A percentile compares a stretch with the other conserved stretches of the same genome.
phyloP scores from a whole-genome alignment of 768 basidiomycete species.

The Suillus occidentalis region DNA sequence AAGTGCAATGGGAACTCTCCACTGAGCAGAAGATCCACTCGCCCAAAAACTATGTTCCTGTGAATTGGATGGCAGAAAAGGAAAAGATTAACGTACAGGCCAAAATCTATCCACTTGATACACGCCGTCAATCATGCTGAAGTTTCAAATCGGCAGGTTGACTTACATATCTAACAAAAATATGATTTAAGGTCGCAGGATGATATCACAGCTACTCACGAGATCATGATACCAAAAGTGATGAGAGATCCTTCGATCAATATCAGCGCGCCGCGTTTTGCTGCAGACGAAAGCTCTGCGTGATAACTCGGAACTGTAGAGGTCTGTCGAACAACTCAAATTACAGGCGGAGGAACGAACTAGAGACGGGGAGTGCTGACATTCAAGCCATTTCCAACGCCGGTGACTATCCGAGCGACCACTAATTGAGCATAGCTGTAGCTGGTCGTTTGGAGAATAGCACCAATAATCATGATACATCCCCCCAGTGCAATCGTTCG shows the following conservation, averaged over 20 bases:
- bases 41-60: conserved; percentile 45
- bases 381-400: conserved; percentile 66
- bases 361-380: conserved; percentile 29
- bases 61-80: conserved; percentile 3
- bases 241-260: conserved; percentile 67
- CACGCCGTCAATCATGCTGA: not conserved
- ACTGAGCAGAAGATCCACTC: conserved; percentile 51
- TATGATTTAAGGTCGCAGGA: not conserved
- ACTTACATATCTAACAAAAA: conserved; percentile 17
- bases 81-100: conserved; percentile 39
- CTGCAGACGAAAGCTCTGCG: conserved; percentile 63
- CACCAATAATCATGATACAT: conserved; percentile 60
- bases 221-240: conserved; percentile 62
- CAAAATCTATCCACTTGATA: conserved; percentile 62
- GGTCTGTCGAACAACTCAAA: conserved; percentile 38
- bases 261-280: conserved; percentile 58
- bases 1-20: conserved; percentile 62
- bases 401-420: conserved; percentile 59
- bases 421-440: conserved; percentile 61
- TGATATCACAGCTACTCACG: conserved; percentile 38
- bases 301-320: conserved; percentile 67
- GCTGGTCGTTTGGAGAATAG: conserved; percentile 57
- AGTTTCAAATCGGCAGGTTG: not conserved
- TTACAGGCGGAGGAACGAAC: not conserved
- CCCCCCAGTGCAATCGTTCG: conserved; percentile 59